Base-by-base conservation (phyloP, 805 yeast species). In the Jamesozyma gamospora region DNA sequence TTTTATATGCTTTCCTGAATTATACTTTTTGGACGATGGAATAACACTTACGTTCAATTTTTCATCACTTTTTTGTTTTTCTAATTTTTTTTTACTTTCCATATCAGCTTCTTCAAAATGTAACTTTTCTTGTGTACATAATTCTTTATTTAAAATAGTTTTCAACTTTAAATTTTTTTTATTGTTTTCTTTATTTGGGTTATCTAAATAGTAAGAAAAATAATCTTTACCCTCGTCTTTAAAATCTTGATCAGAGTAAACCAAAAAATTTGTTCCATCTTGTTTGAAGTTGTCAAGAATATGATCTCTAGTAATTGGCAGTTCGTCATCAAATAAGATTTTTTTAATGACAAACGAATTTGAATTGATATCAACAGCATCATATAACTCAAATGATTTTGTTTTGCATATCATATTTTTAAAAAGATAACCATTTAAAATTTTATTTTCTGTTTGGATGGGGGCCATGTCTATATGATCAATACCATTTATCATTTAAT, bases 171-270 rank as follows among this genome's bases (percentile, higher is more conserved):
- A 3, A 5, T 17, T 17, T 11, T 6, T 4, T 9, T 19, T 14
- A 15, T 13, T 5, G 6, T 19, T 29, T n/a, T 29, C 32, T 4
- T 4, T 17, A 4, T 17, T 12, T 16, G 34, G n/a, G 24, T 16
- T 4, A 28, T 32, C 36, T 18, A 19, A 28, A 32, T 35, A 28
- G 36, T 49, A 50, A 27, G 46, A 45, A 28, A 50, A 50, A 35
- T 50, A 50, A 34, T 50, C 54, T 7, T 32, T 17, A 27, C 52
- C 52, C 37, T 50, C 54, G 7, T 29, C 32, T 16, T 37, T 35
- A 32, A 44, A 44, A 28, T 37, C 19, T 14, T 44, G 41, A 7
- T 35, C 35, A 3, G 44, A 39, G 30, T 44, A 50, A 4, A 50
- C 41, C 1, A 44, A 31, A 19, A 28, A 43, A 4, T 31, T 9